Conservation (phyloP, 257 asterid species). For the Solanum tacnaense region DNA sequence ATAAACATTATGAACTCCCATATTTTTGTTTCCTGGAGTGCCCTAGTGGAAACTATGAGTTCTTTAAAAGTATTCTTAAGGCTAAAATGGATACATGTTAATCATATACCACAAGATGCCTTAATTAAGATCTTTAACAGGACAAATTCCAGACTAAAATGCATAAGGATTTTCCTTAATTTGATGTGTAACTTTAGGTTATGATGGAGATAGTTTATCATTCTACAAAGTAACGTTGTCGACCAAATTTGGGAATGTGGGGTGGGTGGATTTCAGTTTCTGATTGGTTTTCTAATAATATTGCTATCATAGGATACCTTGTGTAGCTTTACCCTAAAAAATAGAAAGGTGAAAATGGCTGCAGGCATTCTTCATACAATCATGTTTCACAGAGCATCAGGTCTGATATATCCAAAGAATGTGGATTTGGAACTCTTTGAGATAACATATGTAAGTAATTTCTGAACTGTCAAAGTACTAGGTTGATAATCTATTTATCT, state of each 20-base stretch:
- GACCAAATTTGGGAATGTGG: not conserved
- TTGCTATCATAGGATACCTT: not conserved
- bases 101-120: not conserved
- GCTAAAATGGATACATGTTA: not conserved
- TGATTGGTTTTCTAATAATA: not conserved
- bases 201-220: not conserved
- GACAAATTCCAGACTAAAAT: not conserved
- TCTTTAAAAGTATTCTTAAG: not conserved
- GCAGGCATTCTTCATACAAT: constrained; percentile 91
- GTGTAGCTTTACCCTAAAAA: not conserved
- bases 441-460: constrained; percentile 72
- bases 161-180: not conserved
- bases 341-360: constrained; percentile 13
- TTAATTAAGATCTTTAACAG: not conserved
- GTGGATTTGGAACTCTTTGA: constrained; percentile 92
- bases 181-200: not conserved
- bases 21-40: not conserved
- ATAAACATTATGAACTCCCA: not conserved
- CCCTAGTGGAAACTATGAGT: not conserved
- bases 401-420: constrained; percentile 89
- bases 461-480: not conserved
- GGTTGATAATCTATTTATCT: not conserved
- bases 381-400: constrained; percentile 87
- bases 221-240: not conserved
- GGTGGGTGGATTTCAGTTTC: not conserved